A percentile compares a stretch with the other conserved stretches of the same genome.
Evolutionary conservation across 2,329 filamentous ascomycete species (phyloP).

Genomic region (Daldinia eschscholtzii): DNA sequence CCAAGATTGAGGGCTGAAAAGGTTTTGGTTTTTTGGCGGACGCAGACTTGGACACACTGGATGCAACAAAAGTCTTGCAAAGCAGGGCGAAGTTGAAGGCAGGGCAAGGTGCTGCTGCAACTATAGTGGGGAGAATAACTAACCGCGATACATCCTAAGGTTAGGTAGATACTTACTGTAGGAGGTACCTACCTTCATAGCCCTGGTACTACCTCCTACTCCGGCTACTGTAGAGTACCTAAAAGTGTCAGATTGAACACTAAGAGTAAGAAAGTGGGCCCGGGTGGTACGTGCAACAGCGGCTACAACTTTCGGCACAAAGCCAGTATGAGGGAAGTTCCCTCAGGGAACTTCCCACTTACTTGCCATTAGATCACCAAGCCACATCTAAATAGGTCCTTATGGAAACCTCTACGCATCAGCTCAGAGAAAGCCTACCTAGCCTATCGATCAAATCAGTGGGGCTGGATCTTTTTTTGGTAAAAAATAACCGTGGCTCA

Average conservation of each 20-base stretch:
- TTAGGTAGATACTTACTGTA: neutral
- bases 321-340: conserved; percentile 23
- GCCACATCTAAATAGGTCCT: too few species aligned
- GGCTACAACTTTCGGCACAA: conserved; percentile 37
- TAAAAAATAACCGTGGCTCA: neutral
- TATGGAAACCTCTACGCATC: neutral
- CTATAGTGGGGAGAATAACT: neutral
- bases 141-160: neutral
- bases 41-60: conserved; percentile 13
- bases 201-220: neutral
- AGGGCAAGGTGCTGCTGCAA: conserved; percentile 9
- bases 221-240: conserved; percentile 7
- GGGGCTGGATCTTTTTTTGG: conserved; percentile 28
- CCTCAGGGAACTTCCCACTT: conserved; percentile 14
- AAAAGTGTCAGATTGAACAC: conserved; percentile 27
- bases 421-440: neutral
- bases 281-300: conserved; percentile 35
- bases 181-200: too few species aligned
- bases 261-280: conserved; percentile 18
- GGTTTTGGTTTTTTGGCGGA: conserved; percentile 31
- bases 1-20: conserved; percentile 37
- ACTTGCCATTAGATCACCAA: too few species aligned
- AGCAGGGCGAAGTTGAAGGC: conserved; percentile 31
- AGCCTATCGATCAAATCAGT: conserved; percentile 17
- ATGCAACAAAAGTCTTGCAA: conserved; percentile 20